Percentiles rank a stretch among this genome's conserved stretches.
Evolutionary conservation across 257 asterid genomes (phyloP).

Genomic region (Nicotiana noctiflora): DNA sequence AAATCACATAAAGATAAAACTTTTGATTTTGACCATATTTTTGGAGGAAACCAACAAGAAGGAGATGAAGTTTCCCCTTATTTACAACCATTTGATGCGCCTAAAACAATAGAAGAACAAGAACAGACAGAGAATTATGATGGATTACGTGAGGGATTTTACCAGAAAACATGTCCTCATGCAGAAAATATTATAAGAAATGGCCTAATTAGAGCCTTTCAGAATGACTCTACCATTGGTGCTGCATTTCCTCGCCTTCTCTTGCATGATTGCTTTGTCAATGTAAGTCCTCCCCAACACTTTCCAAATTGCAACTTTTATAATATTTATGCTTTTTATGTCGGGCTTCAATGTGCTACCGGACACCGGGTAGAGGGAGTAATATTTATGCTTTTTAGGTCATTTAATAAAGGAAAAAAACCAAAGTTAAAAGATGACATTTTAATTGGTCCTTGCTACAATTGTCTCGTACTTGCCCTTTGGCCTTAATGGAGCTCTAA

Average conservation of each 20-base stretch:
- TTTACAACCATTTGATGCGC: background rate
- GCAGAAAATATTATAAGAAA: conserved; percentile 43
- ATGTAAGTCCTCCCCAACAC: conserved; percentile 15
- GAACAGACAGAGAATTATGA: background rate
- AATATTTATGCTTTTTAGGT: too few species aligned
- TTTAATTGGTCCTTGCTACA: too few species aligned
- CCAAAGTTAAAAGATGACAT: too few species aligned
- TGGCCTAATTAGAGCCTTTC: conserved; percentile 18
- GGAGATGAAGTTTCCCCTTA: background rate
- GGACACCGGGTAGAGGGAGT: too few species aligned
- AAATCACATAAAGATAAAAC: background rate
- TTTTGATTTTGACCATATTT: background rate
- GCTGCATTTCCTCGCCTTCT: conserved; percentile 47
- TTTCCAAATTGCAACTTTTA: background rate
- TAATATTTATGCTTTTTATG: too few species aligned
- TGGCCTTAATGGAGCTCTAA: too few species aligned
- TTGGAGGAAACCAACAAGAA: background rate
- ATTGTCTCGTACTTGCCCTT: background rate
- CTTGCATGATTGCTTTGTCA: conserved; percentile 60
- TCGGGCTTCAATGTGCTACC: too few species aligned
- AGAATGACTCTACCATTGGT: conserved; percentile 33
- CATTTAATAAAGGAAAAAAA: too few species aligned
- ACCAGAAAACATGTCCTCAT: conserved; percentile 40
- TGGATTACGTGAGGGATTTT: conserved; percentile 29
- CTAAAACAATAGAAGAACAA: background rate